These are phyloP conservation scores for Effrenium voratum DNA, from an alignment of 73 alveolate species.

Conservation along the genomic window DNA sequence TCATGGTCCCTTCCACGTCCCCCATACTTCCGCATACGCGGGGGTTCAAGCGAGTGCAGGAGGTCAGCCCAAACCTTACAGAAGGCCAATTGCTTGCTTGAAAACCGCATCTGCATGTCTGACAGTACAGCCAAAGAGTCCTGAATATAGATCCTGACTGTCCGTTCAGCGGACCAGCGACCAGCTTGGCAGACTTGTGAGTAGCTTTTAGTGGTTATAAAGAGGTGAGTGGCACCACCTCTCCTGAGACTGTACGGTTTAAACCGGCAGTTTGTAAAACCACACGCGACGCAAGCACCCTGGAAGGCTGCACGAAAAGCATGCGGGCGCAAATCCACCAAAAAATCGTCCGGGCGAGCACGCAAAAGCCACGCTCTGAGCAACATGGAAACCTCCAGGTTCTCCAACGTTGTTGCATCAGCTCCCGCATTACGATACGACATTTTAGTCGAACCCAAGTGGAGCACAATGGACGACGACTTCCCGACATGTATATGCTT, in stretches of 20 bases:
- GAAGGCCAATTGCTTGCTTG: not conserved
- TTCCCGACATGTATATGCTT: not conserved
- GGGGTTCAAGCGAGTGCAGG: not conserved
- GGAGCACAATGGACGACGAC: not conserved
- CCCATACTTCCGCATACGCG: not conserved
- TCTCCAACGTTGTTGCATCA: not conserved
- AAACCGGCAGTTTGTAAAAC: not conserved
- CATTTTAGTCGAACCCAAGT: not conserved
- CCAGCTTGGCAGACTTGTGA: not conserved
- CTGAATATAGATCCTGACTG: not conserved
- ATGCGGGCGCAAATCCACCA: not conserved
- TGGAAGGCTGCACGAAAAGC: not conserved
- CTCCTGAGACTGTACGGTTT: not conserved
- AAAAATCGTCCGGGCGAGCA: not conserved
- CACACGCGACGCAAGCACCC: not conserved
- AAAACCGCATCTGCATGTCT: not conserved
- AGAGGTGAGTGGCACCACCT: not conserved
- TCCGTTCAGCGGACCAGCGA: not conserved
- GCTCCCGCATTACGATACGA: not conserved
- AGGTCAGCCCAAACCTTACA: not conserved
- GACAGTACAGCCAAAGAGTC: not conserved
- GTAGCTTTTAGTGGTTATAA: not conserved
- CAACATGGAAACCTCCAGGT: not conserved
- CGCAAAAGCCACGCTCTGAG: not conserved
- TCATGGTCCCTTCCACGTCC: slow-evolving; percentile 5